phyloP scores from a whole-genome alignment of 768 basidiomycete genomes.

The Hericium coralloides region DNA sequence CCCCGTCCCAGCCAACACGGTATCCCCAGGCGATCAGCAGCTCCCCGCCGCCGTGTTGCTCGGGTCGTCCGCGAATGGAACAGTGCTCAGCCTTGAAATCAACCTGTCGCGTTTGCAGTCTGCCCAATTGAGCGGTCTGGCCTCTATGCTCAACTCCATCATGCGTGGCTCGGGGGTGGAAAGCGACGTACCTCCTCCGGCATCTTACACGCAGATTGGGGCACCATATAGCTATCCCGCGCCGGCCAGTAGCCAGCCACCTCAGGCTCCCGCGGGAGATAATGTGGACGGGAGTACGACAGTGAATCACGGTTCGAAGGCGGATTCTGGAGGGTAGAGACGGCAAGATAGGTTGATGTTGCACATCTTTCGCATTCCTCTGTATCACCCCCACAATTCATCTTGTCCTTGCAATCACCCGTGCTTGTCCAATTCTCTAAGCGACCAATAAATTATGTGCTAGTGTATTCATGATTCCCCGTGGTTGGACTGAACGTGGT shows the following conservation, averaged over 20 bases:
- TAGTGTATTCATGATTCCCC: too few relatives aligned
- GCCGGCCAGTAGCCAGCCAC: not conserved
- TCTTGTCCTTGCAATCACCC: too few relatives aligned
- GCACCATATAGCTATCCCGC: slow-evolving; percentile 12
- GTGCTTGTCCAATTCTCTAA: too few relatives aligned
- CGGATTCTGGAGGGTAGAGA: too few relatives aligned
- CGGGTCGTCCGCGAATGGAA: slow-evolving; percentile 62
- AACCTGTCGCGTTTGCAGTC: slow-evolving; percentile 67
- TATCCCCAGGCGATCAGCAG: slow-evolving; percentile 39
- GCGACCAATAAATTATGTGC: too few relatives aligned
- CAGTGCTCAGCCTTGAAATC: slow-evolving; percentile 68
- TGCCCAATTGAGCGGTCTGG: slow-evolving; percentile 70
- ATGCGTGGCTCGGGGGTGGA: slow-evolving; percentile 38
- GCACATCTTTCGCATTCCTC: too few relatives aligned
- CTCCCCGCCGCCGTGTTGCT: slow-evolving; percentile 69
- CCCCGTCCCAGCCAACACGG: slow-evolving; percentile 50
- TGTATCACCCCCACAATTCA: too few relatives aligned
- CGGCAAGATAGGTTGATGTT: too few relatives aligned
- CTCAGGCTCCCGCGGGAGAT: not conserved
- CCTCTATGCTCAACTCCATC: slow-evolving; percentile 60
- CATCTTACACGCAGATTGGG: slow-evolving; percentile 11
- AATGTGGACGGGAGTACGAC: too few relatives aligned
- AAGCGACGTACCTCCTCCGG: slow-evolving; percentile 10
- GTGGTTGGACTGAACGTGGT: too few relatives aligned
- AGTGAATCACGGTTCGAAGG: too few relatives aligned